Percentiles rank a stretch among this genome's conserved stretches.
phyloP scores from a whole-genome alignment of 202 grass and related monocot genomes.

The Musa balbisiana region DNA sequence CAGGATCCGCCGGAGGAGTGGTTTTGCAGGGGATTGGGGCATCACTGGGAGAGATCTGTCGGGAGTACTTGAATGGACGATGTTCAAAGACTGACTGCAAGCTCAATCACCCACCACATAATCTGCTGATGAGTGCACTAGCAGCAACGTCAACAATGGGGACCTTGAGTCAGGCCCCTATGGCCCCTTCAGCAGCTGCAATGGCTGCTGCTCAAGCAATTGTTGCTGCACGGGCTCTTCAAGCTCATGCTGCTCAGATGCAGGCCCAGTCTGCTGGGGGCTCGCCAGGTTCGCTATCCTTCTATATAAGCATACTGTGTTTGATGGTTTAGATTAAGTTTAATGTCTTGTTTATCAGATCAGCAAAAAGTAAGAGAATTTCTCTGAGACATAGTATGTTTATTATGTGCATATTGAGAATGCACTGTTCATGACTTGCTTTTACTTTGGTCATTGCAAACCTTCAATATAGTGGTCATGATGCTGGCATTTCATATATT shows the following conservation, averaged over 20 bases:
- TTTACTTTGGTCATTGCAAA: too few species aligned
- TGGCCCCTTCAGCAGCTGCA: conserved; percentile 85
- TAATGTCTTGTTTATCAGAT: neutral
- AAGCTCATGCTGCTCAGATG: conserved; percentile 77
- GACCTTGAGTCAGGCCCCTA: conserved; percentile 42
- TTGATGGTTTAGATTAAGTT: neutral
- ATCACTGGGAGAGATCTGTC: conserved; percentile 73
- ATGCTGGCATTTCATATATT: too few species aligned
- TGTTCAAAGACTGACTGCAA: conserved; percentile 62
- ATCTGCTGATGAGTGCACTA: conserved; percentile 64
- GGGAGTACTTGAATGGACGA: conserved; percentile 62
- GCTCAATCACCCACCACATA: conserved; percentile 70
- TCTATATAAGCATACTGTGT: neutral
- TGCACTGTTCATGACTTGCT: too few species aligned
- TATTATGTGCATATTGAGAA: too few species aligned
- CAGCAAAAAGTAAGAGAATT: neutral
- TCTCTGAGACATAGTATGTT: too few species aligned
- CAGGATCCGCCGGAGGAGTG: conserved; percentile 52
- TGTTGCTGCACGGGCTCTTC: conserved; percentile 77
- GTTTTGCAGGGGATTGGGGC: conserved; percentile 72
- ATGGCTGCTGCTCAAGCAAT: conserved; percentile 97
- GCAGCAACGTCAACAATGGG: conserved; percentile 61
- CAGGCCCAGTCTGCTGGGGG: conserved; percentile 38
- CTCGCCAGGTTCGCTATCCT: conserved; percentile 35
- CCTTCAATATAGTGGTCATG: too few species aligned